A percentile compares a stretch with the other conserved stretches of the same genome.
phyloP scores from a whole-genome alignment of 1,284 basidiomycete genomes.

The Ustilago shanxiensis region DNA sequence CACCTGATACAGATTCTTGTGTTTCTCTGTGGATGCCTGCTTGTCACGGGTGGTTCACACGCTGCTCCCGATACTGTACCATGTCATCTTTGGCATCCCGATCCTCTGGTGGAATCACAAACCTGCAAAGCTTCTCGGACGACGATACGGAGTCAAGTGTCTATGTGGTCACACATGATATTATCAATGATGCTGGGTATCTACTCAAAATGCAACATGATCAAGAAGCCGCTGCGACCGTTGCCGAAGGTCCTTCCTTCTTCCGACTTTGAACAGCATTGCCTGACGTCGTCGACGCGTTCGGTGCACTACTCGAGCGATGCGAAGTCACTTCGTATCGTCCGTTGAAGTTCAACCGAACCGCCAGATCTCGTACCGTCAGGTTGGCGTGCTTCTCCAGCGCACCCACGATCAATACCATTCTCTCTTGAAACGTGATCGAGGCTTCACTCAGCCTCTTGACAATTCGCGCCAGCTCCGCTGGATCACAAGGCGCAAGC shows the following conservation, averaged over 20 bases:
- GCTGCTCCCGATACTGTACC: neutral
- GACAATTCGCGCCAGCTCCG: constrained; percentile 31
- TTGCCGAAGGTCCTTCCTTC: constrained; percentile 21
- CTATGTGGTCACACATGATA: neutral
- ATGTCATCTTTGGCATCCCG: neutral
- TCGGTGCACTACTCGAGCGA: constrained; percentile 16
- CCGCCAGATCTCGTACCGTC: constrained; percentile 58
- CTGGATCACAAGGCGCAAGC: constrained; percentile 38
- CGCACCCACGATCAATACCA: constrained; percentile 56
- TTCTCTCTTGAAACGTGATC: constrained; percentile 56
- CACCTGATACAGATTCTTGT: neutral
- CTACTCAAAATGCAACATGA: neutral
- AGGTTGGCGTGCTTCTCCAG: constrained; percentile 68
- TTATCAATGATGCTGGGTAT: neutral
- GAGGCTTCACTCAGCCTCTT: constrained; percentile 48
- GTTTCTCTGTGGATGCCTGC: no score
- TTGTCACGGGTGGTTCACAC: no score
- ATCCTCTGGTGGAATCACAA: neutral
- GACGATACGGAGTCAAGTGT: no score
- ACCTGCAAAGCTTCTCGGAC: neutral
- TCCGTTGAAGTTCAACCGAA: constrained; percentile 64
- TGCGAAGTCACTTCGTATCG: constrained; percentile 48
- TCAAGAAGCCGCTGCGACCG: constrained; percentile 1
- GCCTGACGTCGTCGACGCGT: constrained; percentile 10
- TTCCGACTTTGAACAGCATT: constrained; percentile 14